Conservation (phyloP, 2,329 filamentous ascomycete genomes). For the Zasmidium angulare region DNA sequence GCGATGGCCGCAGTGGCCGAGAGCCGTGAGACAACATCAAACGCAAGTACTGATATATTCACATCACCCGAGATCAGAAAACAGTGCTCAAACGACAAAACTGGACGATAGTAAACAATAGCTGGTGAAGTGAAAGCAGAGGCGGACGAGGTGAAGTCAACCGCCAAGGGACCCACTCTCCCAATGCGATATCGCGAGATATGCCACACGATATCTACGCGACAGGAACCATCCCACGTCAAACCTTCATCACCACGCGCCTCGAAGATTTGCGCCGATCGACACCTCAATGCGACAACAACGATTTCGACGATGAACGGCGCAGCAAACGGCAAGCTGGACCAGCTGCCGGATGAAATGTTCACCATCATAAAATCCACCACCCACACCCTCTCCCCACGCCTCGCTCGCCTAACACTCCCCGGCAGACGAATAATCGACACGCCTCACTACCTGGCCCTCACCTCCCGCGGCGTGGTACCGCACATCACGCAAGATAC, state of each 20-base stretch:
- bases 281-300: background rate
- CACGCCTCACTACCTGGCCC: conserved; percentile 79
- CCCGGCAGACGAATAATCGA: conserved; percentile 64
- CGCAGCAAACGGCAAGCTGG: conserved; percentile 10
- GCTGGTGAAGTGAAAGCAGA: background rate
- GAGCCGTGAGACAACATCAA: too few species aligned
- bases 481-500: conserved; percentile 90
- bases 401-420: conserved; percentile 67
- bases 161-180: background rate
- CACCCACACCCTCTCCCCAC: conserved; percentile 47
- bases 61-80: too few species aligned
- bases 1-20: too few species aligned
- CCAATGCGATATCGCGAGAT: background rate
- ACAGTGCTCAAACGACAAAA: too few species aligned
- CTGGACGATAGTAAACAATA: too few species aligned
- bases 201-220: background rate
- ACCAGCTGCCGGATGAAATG: conserved; percentile 39
- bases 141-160: background rate
- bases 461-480: conserved; percentile 78
- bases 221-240: background rate
- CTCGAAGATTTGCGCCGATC: too few species aligned
- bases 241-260: too few species aligned
- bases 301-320: conserved; percentile 14
- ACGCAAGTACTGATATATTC: too few species aligned
- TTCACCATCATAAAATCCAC: conserved; percentile 46